Base-by-base conservation (phyloP, 768 basidiomycete species). In the Naganishia friedmannii region DNA sequence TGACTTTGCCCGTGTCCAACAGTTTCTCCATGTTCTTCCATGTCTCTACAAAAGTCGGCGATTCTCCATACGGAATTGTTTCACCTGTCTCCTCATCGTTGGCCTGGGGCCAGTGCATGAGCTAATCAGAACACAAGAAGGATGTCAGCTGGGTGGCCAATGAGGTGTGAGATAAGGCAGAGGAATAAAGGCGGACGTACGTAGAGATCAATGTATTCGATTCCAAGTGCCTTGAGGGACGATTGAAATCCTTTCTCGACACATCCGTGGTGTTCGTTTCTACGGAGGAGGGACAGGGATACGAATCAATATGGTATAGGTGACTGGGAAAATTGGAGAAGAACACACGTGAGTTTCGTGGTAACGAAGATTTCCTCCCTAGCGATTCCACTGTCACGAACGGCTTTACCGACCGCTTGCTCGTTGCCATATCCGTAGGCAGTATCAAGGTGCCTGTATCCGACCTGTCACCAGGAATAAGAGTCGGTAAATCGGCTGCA, bases 201-300 rank as follows among this genome's bases (percentile, higher is more conserved):
- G 60, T 65, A 76, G 39, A 86, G 79, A 77, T 87, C 86, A 54
- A 86, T 81, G 73, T 87, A 86, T 19, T 81, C 84, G 3, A 83
- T 67, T 12, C 79, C 83, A 6, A 86, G 78, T 54, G 80, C 79
- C 5, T 78, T 73, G 53, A 86, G 72, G 65, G 83, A 84, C 51
- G 82, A 78, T 39, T 85, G 78, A 60, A 86, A 83, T 0, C 82
- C 82, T 60, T 83, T 77, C 32, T 77, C 73, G 1, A 86, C 84
- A 28, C 74, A 70, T 56, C 74, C 79, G 70, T 84, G 84, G 51
- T 81, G 53, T 13, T 29, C 32, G 21, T 48, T 48, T 17, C 67
- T 68, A 46, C 3, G 2, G 26, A n/a, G 48, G 13, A 51, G 3
- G 23, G 48, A n/a, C 8, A 8, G 17, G 26, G 6, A 15, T 15